Conservation (phyloP, 495 filamentous ascomycete genomes). For the Aspergillus olivimuriae region DNA sequence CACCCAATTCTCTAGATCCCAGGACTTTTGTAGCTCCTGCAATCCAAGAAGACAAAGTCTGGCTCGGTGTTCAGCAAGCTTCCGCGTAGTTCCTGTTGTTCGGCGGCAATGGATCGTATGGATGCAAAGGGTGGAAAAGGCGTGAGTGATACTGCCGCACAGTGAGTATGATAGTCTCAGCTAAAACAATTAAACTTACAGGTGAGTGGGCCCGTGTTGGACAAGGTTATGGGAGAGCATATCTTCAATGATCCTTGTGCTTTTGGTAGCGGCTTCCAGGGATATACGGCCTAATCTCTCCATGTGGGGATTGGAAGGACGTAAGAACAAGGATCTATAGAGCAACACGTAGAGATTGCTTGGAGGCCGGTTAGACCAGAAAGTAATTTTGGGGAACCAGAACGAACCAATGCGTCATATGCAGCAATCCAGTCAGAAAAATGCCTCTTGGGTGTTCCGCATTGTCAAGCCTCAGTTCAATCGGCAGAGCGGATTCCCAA, state of each 20-base stretch:
- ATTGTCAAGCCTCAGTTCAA: slow-evolving; percentile 25
- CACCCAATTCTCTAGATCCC: slow-evolving; percentile 44
- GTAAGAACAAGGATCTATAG: slow-evolving; percentile 31
- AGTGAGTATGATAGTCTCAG: not conserved
- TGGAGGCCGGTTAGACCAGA: not conserved
- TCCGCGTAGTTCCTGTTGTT: slow-evolving; percentile 28
- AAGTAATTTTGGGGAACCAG: not conserved
- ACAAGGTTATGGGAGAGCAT: slow-evolving; percentile 41
- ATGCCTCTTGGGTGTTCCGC: slow-evolving; percentile 20
- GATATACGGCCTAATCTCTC: slow-evolving; percentile 26
- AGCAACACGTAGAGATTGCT: slow-evolving; percentile 38
- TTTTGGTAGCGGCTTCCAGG: slow-evolving; percentile 37
- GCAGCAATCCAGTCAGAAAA: slow-evolving; percentile 36
- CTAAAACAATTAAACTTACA: slow-evolving; percentile 19
- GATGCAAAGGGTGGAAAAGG: slow-evolving; percentile 42
- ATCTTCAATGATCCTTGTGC: slow-evolving; percentile 40
- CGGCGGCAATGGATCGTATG: slow-evolving; percentile 41
- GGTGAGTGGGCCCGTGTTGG: slow-evolving; percentile 38
- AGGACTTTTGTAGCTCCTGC: slow-evolving; percentile 42
- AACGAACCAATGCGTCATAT: slow-evolving; percentile 39
- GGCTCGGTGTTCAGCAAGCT: slow-evolving; percentile 41
- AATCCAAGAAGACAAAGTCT: slow-evolving; percentile 39
- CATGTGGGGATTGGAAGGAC: slow-evolving; percentile 12
- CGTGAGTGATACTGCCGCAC: slow-evolving; percentile 36
- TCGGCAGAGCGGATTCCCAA: slow-evolving; percentile 31